These are phyloP conservation scores for Aspergillus sp. DNA, from an alignment of 2,329 filamentous ascomycete species.

Conservation along the genomic window DNA sequence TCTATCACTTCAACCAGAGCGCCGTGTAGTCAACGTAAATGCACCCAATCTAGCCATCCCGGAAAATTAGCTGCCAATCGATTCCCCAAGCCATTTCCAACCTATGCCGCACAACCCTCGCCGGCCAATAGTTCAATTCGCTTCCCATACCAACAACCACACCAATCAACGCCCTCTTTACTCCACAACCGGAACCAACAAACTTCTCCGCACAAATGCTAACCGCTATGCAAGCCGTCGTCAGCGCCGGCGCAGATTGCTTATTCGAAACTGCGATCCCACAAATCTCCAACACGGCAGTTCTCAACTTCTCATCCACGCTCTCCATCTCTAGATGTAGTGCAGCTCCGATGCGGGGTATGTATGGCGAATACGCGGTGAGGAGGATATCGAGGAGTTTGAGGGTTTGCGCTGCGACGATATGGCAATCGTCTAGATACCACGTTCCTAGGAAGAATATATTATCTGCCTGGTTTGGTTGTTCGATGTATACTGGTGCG, in stretches of 20 bases:
- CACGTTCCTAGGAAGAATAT: constrained; percentile 51
- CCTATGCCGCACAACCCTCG: too few relatives aligned
- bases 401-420: constrained; percentile 55
- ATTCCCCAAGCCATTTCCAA: too few relatives aligned
- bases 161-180: constrained; percentile 23
- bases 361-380: constrained; percentile 46
- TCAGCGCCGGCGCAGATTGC: constrained; percentile 50
- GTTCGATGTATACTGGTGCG: constrained; percentile 47
- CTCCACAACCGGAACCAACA: constrained; percentile 13
- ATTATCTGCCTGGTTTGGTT: constrained; percentile 22
- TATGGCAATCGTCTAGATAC: constrained; percentile 51
- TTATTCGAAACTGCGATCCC: constrained; percentile 54
- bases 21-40: too few relatives aligned
- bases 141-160: constrained; percentile 9
- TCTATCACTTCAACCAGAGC: too few relatives aligned
- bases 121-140: neutral
- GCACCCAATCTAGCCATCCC: too few relatives aligned
- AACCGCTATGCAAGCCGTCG: constrained; percentile 31
- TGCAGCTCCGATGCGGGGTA: constrained; percentile 17
- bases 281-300: constrained; percentile 48
- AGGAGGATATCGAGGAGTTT: constrained; percentile 53
- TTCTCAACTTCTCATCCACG: constrained; percentile 13
- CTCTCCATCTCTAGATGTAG: constrained; percentile 8
- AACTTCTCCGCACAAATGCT: constrained; percentile 30
- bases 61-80: too few relatives aligned